phyloP scores from a whole-genome alignment of 1,284 basidiomycete species.

The Tilletia caries region DNA sequence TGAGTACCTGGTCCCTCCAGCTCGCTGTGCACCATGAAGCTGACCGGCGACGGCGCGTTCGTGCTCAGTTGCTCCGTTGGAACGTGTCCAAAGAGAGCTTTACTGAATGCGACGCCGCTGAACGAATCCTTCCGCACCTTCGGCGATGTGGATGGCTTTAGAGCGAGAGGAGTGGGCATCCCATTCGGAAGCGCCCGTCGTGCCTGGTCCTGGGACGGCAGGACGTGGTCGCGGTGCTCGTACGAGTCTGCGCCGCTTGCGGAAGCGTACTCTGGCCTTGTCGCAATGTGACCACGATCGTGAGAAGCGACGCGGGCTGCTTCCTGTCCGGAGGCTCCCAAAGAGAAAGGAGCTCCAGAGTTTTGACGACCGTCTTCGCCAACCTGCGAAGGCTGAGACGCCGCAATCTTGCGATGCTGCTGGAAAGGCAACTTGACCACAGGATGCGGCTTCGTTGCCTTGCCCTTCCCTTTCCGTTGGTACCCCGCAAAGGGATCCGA shows the following conservation, averaged over 20 bases:
- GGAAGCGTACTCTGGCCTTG: not conserved
- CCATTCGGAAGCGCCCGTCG: slow-evolving; percentile 19
- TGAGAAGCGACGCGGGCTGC: not conserved
- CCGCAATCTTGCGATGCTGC: not conserved
- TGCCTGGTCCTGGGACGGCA: not conserved
- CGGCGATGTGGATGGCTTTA: not conserved
- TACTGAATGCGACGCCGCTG: slow-evolving; percentile 32
- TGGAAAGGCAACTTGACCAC: slow-evolving; percentile 11
- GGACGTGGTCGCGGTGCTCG: not conserved
- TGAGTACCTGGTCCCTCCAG: slow-evolving; percentile 25
- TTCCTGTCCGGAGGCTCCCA: too few relatives aligned
- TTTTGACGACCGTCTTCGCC: too few relatives aligned
- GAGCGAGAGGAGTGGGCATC: not conserved
- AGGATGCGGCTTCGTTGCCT: slow-evolving; percentile 10
- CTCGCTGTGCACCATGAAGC: slow-evolving; percentile 48
- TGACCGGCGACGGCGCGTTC: slow-evolving; percentile 39
- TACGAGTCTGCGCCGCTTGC: not conserved
- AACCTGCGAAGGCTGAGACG: not conserved
- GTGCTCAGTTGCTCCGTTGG: slow-evolving; percentile 17
- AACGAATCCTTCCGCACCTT: slow-evolving; percentile 30
- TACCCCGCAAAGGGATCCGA: slow-evolving; percentile 12
- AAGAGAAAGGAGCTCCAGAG: too few relatives aligned
- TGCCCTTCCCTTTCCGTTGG: slow-evolving; percentile 20
- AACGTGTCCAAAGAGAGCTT: slow-evolving; percentile 16
- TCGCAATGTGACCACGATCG: not conserved